These are phyloP conservation scores for Pythium folliculosum DNA, from an alignment of 352 stramenopile species.

Conservation along the genomic window DNA sequence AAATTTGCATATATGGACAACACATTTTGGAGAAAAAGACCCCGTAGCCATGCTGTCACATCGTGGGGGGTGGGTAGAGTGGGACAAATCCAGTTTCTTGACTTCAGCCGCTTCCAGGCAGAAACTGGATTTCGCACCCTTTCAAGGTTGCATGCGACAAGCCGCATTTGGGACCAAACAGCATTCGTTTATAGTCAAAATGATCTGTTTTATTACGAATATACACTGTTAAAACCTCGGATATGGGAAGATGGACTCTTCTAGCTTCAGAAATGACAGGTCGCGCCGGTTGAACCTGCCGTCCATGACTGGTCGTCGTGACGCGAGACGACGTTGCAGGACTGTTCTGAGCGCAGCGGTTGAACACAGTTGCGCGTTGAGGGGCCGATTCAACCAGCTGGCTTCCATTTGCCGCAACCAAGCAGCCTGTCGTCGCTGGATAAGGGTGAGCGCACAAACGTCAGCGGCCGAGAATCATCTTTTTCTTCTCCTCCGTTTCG, in stretches of 20 bases:
- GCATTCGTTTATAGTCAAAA: neutral
- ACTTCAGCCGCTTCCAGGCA: conserved; percentile 4
- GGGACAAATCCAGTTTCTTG: conserved; percentile 15
- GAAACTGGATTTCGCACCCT: conserved; percentile 11
- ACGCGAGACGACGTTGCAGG: conserved; percentile 6
- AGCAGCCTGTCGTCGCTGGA: conserved; percentile 3
- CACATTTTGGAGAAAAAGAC: neutral
- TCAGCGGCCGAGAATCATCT: conserved; percentile 1
- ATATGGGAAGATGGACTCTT: neutral
- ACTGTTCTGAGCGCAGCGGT: neutral
- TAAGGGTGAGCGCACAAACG: neutral
- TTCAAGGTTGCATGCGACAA: conserved; percentile 14
- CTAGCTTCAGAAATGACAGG: neutral
- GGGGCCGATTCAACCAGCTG: conserved; percentile 7
- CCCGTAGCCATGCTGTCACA: neutral
- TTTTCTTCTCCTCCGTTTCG: neutral
- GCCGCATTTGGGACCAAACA: neutral
- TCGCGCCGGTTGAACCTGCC: conserved; percentile 6
- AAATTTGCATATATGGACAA: conserved; percentile 1
- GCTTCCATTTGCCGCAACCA: neutral
- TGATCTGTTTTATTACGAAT: conserved; percentile 1
- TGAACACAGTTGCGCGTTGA: conserved; percentile 19
- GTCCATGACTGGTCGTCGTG: conserved; percentile 15
- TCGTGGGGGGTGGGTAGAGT: neutral
- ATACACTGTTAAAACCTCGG: neutral